phyloP scores from a whole-genome alignment of 345 rosid species.

The Heritiera fomes region DNA sequence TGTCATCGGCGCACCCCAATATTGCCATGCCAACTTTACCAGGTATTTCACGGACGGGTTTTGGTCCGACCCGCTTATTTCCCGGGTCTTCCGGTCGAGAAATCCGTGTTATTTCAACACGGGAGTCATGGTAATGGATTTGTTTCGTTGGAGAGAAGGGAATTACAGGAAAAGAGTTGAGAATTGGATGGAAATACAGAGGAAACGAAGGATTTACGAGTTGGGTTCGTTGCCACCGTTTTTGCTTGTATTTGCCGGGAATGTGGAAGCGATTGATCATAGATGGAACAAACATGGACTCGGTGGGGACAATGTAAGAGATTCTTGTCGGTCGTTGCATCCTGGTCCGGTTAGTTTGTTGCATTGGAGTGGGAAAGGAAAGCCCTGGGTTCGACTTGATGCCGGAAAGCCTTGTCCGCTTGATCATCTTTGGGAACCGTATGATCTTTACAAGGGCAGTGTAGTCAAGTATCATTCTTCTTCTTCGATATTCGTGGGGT shows the following conservation, averaged over 20 bases:
- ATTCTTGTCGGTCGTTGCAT: slow-evolving; percentile 77
- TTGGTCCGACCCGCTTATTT: slow-evolving; percentile 75
- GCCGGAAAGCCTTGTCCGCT: slow-evolving; percentile 69
- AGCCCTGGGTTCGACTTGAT: slow-evolving; percentile 91
- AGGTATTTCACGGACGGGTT: slow-evolving; percentile 78
- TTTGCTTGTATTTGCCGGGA: slow-evolving; percentile 74
- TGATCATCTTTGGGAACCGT: slow-evolving; percentile 83
- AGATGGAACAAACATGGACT: slow-evolving; percentile 97
- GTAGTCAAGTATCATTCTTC: slow-evolving; percentile 31
- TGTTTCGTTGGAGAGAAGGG: slow-evolving; percentile 76
- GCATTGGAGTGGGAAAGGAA: slow-evolving; percentile 99
- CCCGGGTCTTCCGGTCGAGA: slow-evolving; percentile 57
- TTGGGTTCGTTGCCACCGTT: slow-evolving; percentile 95
- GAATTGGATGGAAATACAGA: slow-evolving; percentile 88
- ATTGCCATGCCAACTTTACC: slow-evolving; percentile 95
- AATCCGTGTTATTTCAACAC: slow-evolving; percentile 93
- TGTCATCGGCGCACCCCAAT: slow-evolving; percentile 90
- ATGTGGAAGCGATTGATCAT: slow-evolving; percentile 79
- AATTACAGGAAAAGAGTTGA: slow-evolving; percentile 64
- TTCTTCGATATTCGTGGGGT: slow-evolving; percentile 32
- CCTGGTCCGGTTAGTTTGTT: slow-evolving; percentile 88
- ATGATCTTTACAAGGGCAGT: slow-evolving; percentile 54
- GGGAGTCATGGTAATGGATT: slow-evolving; percentile 96
- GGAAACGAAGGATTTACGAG: slow-evolving; percentile 70
- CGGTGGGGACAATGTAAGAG: slow-evolving; percentile 91